These are phyloP conservation scores for Lyophyllum atratum DNA, from an alignment of 768 basidiomycete genomes.

Conservation along the genomic window DNA sequence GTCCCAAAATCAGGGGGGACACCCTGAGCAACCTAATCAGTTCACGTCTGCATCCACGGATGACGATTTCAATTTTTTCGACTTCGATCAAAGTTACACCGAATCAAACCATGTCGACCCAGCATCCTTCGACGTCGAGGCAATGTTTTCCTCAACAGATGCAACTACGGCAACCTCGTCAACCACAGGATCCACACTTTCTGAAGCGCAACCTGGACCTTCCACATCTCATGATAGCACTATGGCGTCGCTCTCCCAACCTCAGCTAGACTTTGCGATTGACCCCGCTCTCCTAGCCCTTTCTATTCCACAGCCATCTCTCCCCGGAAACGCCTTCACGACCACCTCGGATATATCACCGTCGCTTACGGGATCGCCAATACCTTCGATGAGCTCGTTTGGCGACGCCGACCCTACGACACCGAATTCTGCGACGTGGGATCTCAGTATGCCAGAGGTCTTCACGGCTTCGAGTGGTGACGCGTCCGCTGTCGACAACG, in stretches of 20 bases:
- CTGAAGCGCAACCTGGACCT: background rate
- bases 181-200: background rate
- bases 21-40: conserved; percentile 1
- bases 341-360: conserved; percentile 6
- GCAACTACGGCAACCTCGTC: background rate
- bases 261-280: conserved; percentile 21
- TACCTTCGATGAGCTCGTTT: conserved; percentile 32
- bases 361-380: conserved; percentile 21
- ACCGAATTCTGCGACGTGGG: conserved; percentile 38
- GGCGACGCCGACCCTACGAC: conserved; percentile 37
- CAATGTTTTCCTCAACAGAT: background rate
- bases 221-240: background rate
- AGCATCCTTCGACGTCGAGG: conserved; percentile 11
- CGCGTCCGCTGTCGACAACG: background rate
- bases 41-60: conserved; percentile 3
- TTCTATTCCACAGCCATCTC: conserved; percentile 15
- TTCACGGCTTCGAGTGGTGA: conserved; percentile 13
- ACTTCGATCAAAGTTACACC: conserved; percentile 10
- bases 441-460: conserved; percentile 34
- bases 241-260: background rate
- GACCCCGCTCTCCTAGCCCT: conserved; percentile 36
- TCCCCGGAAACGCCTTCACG: background rate
- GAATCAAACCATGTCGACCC: conserved; percentile 5
- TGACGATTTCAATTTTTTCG: conserved; percentile 15
- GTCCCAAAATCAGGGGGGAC: conserved; percentile 7